Evolutionary conservation across 345 rosid species (phyloP).

Genomic region (Salix viminalis): DNA sequence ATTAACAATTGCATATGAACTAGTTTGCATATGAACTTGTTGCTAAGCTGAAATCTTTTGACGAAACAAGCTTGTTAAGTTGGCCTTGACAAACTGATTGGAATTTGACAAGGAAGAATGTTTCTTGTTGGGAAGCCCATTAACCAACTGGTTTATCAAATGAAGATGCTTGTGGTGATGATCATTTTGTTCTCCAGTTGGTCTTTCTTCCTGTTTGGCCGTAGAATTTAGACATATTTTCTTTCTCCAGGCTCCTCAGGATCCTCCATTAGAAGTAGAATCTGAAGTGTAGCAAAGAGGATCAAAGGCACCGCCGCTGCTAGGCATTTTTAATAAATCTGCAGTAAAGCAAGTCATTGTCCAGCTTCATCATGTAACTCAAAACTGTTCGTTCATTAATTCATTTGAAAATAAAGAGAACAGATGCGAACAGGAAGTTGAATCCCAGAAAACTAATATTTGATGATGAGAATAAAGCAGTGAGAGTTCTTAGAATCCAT

Average conservation of each 20-base stretch:
- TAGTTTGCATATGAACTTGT: background rate
- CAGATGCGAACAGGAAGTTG: too few species aligned
- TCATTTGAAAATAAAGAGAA: too few species aligned
- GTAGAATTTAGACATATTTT: background rate
- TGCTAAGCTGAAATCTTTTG: too few species aligned
- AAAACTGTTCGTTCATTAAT: background rate
- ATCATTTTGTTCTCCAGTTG: background rate
- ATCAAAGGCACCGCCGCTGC: background rate
- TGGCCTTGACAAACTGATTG: background rate
- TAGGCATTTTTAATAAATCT: background rate
- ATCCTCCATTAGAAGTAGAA: constrained; percentile 20
- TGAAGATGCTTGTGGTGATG: background rate
- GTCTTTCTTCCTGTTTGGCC: background rate
- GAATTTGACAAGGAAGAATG: background rate
- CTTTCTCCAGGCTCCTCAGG: constrained; percentile 11
- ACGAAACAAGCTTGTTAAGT: too few species aligned
- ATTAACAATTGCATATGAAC: background rate
- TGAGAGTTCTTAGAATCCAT: too few species aligned
- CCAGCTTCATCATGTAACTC: background rate
- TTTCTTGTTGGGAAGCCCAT: background rate
- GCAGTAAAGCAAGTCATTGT: background rate
- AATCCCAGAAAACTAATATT: too few species aligned
- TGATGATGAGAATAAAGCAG: too few species aligned
- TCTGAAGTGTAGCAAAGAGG: constrained; percentile 6
- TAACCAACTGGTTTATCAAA: background rate